phyloP scores from a whole-genome alignment of 768 basidiomycete species.

The Polyporus arcularius region DNA sequence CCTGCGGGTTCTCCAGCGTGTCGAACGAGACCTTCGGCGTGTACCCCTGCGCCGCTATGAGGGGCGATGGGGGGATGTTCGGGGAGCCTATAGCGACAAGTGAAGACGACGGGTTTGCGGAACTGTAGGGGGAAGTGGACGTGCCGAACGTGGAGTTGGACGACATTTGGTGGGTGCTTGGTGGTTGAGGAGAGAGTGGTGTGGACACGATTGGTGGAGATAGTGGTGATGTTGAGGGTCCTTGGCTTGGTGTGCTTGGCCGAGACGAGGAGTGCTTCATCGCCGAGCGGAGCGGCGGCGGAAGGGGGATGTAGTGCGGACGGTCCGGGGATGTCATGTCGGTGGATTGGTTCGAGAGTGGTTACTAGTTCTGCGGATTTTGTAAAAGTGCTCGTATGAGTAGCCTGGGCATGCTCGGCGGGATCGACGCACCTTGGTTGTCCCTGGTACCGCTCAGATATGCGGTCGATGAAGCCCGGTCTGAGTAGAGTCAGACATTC shows the following conservation, averaged over 20 bases:
- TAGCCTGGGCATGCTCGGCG: too few species aligned
- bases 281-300: slow-evolving; percentile 50
- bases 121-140: slow-evolving; percentile 10
- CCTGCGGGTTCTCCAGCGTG: slow-evolving; percentile 80
- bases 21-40: slow-evolving; percentile 83
- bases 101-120: slow-evolving; percentile 10
- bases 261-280: slow-evolving; percentile 47
- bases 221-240: slow-evolving; percentile 19
- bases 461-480: too few species aligned
- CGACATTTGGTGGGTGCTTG: background rate
- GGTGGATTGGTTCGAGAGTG: background rate
- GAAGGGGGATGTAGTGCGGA: slow-evolving; percentile 24
- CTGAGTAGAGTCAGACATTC: too few species aligned
- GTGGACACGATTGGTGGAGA: slow-evolving; percentile 15
- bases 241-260: slow-evolving; percentile 26
- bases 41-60: slow-evolving; percentile 33
- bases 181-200: slow-evolving; percentile 9
- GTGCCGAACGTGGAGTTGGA: slow-evolving; percentile 18
- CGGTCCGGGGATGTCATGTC: slow-evolving; percentile 23
- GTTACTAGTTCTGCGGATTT: background rate
- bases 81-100: slow-evolving; percentile 18
- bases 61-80: slow-evolving; percentile 9
- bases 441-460: too few species aligned
- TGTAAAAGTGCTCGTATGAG: background rate
- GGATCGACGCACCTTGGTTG: too few species aligned